Evolutionary conservation across 2,329 filamentous ascomycete genomes (phyloP).

Genomic region (Paraconiothyrium brasiliense): DNA sequence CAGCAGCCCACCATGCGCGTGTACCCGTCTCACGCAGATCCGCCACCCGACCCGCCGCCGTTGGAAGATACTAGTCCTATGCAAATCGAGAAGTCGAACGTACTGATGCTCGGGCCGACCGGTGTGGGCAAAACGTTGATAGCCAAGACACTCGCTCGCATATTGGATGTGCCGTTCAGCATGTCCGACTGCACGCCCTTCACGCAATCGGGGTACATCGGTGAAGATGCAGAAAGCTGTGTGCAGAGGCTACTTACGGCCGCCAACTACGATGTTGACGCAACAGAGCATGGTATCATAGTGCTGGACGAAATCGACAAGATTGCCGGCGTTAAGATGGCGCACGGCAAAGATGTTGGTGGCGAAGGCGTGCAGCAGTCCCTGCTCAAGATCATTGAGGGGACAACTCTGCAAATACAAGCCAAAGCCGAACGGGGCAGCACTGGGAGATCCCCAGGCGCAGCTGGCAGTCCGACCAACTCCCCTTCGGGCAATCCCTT

Average conservation of each 20-base stretch:
- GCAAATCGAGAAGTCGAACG: conserved; percentile 94
- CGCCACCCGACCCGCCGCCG: conserved; percentile 47
- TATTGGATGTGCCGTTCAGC: conserved; percentile 93
- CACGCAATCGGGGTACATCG: conserved; percentile 96
- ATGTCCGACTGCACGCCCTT: conserved; percentile 97
- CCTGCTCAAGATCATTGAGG: conserved; percentile 93
- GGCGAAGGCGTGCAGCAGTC: conserved; percentile 98
- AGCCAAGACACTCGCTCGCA: conserved; percentile 87
- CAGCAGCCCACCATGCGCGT: conserved; percentile 64
- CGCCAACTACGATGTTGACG: conserved; percentile 85
- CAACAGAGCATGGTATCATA: conserved; percentile 90
- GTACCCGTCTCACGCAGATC: conserved; percentile 35
- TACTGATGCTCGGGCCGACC: conserved; percentile 88
- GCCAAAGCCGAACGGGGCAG: conserved; percentile 77
- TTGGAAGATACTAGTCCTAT: conserved; percentile 67
- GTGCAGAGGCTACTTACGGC: conserved; percentile 90
- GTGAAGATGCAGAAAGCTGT: conserved; percentile 95
- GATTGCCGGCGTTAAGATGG: conserved; percentile 86
- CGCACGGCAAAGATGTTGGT: conserved; percentile 90
- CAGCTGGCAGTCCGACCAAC: conserved; percentile 26
- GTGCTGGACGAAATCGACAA: conserved; percentile 98
- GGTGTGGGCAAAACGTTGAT: conserved; percentile 98
- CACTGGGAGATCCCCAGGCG: conserved; percentile 34
- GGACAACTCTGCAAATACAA: conserved; percentile 90
- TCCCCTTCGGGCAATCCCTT: conserved; percentile 30